phyloP scores from a whole-genome alignment of 2,329 filamentous ascomycete species.

The Monosporascus sp. region DNA sequence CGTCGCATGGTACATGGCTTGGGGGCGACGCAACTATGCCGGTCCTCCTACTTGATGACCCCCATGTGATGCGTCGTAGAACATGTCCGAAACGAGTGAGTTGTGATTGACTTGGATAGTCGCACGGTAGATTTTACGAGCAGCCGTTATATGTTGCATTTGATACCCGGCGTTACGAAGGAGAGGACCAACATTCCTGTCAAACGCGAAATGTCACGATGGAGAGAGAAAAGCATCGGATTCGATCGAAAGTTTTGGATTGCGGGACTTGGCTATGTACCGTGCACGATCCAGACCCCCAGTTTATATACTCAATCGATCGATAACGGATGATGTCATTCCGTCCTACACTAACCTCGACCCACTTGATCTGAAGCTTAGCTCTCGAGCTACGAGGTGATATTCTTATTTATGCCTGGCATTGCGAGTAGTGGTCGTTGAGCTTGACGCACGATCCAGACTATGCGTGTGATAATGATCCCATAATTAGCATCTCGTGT shows the following conservation, averaged over 20 bases:
- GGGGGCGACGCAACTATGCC: conserved; percentile 64
- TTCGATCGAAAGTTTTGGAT: too few relatives aligned
- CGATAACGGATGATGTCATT: too few relatives aligned
- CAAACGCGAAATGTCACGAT: too few relatives aligned
- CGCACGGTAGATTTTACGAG: not conserved
- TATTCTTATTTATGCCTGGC: conserved; percentile 1
- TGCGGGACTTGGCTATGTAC: too few relatives aligned
- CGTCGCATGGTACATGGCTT: conserved; percentile 60
- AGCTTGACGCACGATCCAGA: conserved; percentile 16
- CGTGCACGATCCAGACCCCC: too few relatives aligned
- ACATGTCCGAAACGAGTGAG: not conserved
- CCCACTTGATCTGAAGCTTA: not conserved
- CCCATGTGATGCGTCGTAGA: not conserved
- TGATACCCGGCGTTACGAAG: not conserved
- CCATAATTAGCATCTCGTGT: conserved; percentile 5
- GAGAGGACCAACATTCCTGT: too few relatives aligned
- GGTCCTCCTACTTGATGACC: conserved; percentile 45
- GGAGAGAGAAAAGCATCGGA: too few relatives aligned
- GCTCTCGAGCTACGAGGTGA: too few relatives aligned
- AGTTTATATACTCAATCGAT: too few relatives aligned
- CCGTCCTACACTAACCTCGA: not conserved
- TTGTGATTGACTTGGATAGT: not conserved
- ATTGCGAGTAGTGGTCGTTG: conserved; percentile 23
- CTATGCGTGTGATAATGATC: not conserved
- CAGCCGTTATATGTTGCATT: not conserved